Conservation (phyloP, 371 early-diverging fungal genomes). For the Mortierella polycephala region DNA sequence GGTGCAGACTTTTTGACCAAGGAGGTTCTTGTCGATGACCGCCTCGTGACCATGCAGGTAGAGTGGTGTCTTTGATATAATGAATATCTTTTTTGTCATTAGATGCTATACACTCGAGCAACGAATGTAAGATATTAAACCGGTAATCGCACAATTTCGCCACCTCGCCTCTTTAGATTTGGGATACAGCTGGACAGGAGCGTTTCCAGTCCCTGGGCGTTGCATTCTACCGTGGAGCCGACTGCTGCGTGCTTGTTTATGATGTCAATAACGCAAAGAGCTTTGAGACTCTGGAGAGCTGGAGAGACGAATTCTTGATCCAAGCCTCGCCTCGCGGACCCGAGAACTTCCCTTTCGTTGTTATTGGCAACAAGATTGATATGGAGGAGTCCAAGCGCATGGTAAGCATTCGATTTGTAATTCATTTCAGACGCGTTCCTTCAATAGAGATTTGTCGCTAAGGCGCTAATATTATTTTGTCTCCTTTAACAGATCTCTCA, state of each 20-base stretch:
- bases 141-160: background rate
- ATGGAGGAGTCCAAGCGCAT: slow-evolving; percentile 92
- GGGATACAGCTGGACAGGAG: slow-evolving; percentile 97
- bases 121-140: too few relatives aligned
- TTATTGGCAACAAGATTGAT: slow-evolving; percentile 99
- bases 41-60: slow-evolving; percentile 92
- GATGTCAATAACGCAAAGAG: slow-evolving; percentile 96
- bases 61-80: too few relatives aligned
- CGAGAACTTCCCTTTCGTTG: slow-evolving; percentile 97
- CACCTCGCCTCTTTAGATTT: slow-evolving; percentile 65
- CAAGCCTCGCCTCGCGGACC: slow-evolving; percentile 95
- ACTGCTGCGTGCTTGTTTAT: slow-evolving; percentile 98
- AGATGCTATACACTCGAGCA: too few relatives aligned
- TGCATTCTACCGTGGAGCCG: slow-evolving; percentile 98
- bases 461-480: background rate
- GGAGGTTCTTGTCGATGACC: slow-evolving; percentile 92
- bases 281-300: slow-evolving; percentile 96
- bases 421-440: background rate
- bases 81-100: too few relatives aligned
- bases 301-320: slow-evolving; percentile 97
- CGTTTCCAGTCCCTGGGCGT: slow-evolving; percentile 98
- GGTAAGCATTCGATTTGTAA: slow-evolving; percentile 26
- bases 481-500: slow-evolving; percentile 69
- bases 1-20: slow-evolving; percentile 99
- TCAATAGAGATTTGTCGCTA: background rate